Evolutionary conservation across 768 basidiomycete genomes (phyloP), one percentile per base, ranked within the genome.

Genomic region (Mycena leptocephala): DNA sequence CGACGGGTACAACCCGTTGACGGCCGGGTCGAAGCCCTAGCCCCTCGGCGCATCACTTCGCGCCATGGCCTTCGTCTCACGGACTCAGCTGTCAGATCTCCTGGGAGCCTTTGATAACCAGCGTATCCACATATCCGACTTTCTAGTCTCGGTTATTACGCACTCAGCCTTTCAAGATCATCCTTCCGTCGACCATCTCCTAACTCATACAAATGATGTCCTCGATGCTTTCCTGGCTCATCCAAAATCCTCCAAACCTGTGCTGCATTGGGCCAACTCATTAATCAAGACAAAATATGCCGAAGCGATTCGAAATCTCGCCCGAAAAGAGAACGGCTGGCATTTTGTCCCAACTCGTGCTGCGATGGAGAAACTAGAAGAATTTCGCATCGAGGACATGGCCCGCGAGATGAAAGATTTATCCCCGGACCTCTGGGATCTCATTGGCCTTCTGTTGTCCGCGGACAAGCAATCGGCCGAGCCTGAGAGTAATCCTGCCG

Each of bases 351-450:
- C 43, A 16, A 20, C 10, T 1, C 43, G 67, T 5, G 51, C 78
- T 2, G 28, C 66, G 14, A 43, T 64, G 18, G 39, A 55, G 28
- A 48, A 79, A 41, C 41, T 79, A 16, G 68, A 77, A 37, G 33
- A n/a, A 32, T 77, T 79, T 39, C 48, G 59, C 24, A 74, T 79
- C 11, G 78, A 74, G 22, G 69, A 75, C 9, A 77, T 79, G 30
- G 73, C 62, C 20, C 11, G 3, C 9, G 28, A 72, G 13, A 77
- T 77, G 55, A 39, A 70, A 43, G 6, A 1, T 6, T 11, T 65
- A 1, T 51, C 78, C n/a, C 78, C 76, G 20, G 56, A 46, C 9
- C 41, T 77, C 1, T 79, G 72, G 78, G 43, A 66, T 28, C 64
- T 79, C 11, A 33, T 77, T 3, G 70, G 56, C 5, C 41, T 37